Evolutionary conservation across 257 asterid species (phyloP), one percentile per base, ranked within the genome.

Genomic region (Apocynum venetum): DNA sequence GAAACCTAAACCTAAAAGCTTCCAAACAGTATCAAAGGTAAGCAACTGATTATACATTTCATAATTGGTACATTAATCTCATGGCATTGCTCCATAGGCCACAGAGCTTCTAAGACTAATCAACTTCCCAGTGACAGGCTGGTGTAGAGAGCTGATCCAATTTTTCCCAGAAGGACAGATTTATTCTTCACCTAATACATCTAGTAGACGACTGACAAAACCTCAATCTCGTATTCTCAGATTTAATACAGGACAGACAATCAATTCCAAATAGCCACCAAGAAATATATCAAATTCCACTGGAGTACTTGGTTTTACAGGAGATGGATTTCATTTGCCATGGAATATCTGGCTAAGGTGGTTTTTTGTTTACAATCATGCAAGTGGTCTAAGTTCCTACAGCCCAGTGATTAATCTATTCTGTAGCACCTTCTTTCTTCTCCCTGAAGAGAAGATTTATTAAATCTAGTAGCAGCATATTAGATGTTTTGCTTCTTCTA

Each of bases 11-110:
- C 19, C 36, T 17, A 10, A 41, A 2, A 31, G 31, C 31, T 25
- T 25, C 31, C 61, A 83, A 86, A 72, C 86, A 84, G 40, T 75
- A 80, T 79, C 90, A 63, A 63, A 63, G 69, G 46, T 85, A 79
- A 8, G 65, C 20, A 85, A 9, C 66, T 76, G 11, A 84, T 82
- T 36, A 77, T 31, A 36, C 88, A 80, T 77, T 46, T 82, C 60
- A 46, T 79, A 82, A 52, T 75, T 79, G 73, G 81, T 12, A 25
- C 88, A 87, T 31, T 79, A 74, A 76, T 89, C 89, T 56, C 82
- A 74, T 65, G 88, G 85, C 43, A 76, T 81, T 4, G 81, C 77
- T 14, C 72, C 79, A 53, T 82, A 87, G 14, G 14, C 7, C 52
- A 40, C 5, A 6, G 48, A 36, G 48, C 71, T 15, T 65, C 71